Conservation (phyloP, 2,329 filamentous ascomycete genomes). For the Neophaeococcomyces aloes region DNA sequence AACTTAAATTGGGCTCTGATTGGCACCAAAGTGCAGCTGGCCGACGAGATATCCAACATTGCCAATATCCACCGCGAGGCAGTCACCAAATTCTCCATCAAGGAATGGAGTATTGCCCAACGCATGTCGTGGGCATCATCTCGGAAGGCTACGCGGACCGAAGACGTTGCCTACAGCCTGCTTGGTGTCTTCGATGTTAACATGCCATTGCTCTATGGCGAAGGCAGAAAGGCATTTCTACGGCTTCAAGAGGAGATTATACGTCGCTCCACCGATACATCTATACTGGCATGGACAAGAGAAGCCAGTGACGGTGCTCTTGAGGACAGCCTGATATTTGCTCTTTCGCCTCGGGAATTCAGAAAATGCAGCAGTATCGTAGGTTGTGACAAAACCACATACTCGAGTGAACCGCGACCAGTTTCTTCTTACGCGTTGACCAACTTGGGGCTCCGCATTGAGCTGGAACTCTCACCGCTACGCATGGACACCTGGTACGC, state of each 20-base stretch:
- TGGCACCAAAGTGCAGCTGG: conserved; percentile 20
- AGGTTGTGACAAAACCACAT: too few relatives aligned
- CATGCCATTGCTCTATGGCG: conserved; percentile 23
- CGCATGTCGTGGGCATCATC: conserved; percentile 18
- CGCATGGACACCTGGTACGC: too few relatives aligned
- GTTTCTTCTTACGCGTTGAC: too few relatives aligned
- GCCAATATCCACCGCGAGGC: conserved; percentile 18
- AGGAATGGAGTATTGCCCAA: conserved; percentile 17
- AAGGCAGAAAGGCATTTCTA: conserved; percentile 21
- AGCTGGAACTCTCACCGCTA: too few relatives aligned
- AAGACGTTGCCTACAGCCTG: conserved; percentile 25
- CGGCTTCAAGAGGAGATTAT: conserved; percentile 22
- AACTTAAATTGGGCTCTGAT: conserved; percentile 14
- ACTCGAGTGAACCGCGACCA: too few relatives aligned
- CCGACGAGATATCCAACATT: conserved; percentile 18
- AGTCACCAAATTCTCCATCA: conserved; percentile 14
- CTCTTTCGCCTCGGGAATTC: too few relatives aligned
- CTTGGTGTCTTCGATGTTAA: conserved; percentile 22
- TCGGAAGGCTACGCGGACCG: conserved; percentile 17
- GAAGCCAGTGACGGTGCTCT: too few relatives aligned
- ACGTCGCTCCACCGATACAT: too few relatives aligned
- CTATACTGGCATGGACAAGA: too few relatives aligned
- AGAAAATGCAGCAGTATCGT: too few relatives aligned
- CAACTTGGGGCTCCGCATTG: too few relatives aligned
- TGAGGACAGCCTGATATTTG: too few relatives aligned